Base-by-base conservation (phyloP, 306 rosid species). In the Dryas drummondii region DNA sequence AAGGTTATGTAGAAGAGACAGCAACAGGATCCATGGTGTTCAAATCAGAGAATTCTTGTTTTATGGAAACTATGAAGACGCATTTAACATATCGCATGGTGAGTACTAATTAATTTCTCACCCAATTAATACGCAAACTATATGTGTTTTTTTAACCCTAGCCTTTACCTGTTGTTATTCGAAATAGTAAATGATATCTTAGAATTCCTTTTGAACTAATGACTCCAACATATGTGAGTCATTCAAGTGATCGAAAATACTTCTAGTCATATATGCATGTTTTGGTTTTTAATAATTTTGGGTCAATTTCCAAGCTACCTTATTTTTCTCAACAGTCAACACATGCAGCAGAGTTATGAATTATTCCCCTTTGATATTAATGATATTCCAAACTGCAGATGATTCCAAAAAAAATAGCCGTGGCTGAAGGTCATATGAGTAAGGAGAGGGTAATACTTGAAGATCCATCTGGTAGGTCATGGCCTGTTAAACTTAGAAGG, bases 31-130 rank as follows among this genome's bases (percentile, higher is more conserved):
- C 59, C 58, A 27, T 37, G 44, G 12, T 54, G 16, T 75, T 75
- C 72, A 75, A 75, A 53, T 75, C 57, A 1, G 41, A 53, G 63
- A 42, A 54, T 53, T 42, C 47, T 9, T 75, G 54, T 26, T 66
- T 75, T 14, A 8, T 12, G 22, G 44, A 5, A 42, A 40, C 22
- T 75, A 44, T 41, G 44, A 22, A 7, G 44, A 50, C 4, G 79
- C 42, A 9, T 17, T n/a, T 15, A 9, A n/a, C 0, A 66, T 41
- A 66, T 26, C 10, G 64, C 27, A 0, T 75, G 54, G 72, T 75
- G 27, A 51, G 79, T 75, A 47, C 56, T 53, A 32, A 32, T 32
- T 32, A 1, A 32, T 1, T 55, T 53, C 2, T 46, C 17, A 6
- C 40, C 37, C 16, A 32, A 37, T 14, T 26, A 19, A 19, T 48